Conservation (phyloP, 345 rosid genomes). For the Pistacia vera region DNA sequence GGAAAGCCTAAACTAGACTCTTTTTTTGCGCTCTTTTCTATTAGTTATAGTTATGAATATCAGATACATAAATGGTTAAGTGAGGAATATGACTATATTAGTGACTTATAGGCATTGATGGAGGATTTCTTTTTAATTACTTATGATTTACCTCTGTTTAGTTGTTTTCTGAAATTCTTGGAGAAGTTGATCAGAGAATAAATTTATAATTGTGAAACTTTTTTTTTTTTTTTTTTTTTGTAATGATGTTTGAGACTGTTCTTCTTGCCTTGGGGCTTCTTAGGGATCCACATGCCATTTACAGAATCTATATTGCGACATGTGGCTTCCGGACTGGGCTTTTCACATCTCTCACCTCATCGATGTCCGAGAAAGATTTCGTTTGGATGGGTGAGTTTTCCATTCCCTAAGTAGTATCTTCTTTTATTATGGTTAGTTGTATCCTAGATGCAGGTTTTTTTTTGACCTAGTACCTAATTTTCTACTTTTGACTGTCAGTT, state of each 20-base stretch:
- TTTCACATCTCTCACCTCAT: conserved; percentile 92
- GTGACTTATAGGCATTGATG: neutral
- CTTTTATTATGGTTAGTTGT: neutral
- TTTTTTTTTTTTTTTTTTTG: neutral
- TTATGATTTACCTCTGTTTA: neutral
- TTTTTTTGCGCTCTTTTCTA: neutral
- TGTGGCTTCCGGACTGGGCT: conserved; percentile 88
- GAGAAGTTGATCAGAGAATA: neutral
- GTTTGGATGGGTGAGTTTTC: conserved; percentile 73
- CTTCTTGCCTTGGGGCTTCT: conserved; percentile 12
- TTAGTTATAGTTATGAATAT: neutral
- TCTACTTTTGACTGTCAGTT: conserved; percentile 3
- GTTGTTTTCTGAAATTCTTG: neutral
- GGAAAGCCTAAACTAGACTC: neutral
- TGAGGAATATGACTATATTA: neutral
- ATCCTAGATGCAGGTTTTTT: neutral
- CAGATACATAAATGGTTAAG: neutral
- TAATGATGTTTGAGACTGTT: conserved; percentile 9
- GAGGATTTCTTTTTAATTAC: neutral
- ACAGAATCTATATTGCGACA: conserved; percentile 79
- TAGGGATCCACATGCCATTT: conserved; percentile 96
- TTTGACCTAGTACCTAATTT: neutral
- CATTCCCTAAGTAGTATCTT: neutral
- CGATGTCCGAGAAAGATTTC: conserved; percentile 90
- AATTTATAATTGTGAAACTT: neutral